Percentiles rank a stretch among this genome's conserved stretches.
Conservation (phyloP, 2,329 filamentous ascomycete genomes). For the Lachnellula willkommii region DNA sequence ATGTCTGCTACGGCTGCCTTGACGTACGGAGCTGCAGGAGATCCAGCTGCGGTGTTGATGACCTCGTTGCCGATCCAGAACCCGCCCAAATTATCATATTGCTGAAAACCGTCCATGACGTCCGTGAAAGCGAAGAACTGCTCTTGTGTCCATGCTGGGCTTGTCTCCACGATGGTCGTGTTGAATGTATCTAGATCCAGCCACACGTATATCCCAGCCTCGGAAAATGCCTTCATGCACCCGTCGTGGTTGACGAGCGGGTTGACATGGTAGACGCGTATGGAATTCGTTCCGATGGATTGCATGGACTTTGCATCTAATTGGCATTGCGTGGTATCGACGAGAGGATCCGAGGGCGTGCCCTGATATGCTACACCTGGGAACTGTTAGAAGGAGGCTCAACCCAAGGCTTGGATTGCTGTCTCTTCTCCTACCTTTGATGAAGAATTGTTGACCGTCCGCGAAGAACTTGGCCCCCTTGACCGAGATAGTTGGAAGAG, state of each 20-base stretch:
- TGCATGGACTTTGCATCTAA: slow-evolving; percentile 73
- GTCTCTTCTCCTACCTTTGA: slow-evolving; percentile 21
- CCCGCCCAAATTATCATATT: slow-evolving; percentile 67
- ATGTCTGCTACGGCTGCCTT: slow-evolving; percentile 55
- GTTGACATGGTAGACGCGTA: slow-evolving; percentile 86
- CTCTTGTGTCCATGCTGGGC: slow-evolving; percentile 64
- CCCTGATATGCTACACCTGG: slow-evolving; percentile 70
- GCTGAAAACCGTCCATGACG: slow-evolving; percentile 61
- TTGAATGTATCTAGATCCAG: slow-evolving; percentile 74
- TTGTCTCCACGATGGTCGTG: slow-evolving; percentile 58
- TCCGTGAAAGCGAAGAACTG: slow-evolving; percentile 63
- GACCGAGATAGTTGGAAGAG: slow-evolving; percentile 23
- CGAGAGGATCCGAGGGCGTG: slow-evolving; percentile 64
- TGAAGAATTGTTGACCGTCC: slow-evolving; percentile 26
- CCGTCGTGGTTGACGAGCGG: slow-evolving; percentile 62
- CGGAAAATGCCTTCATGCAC: slow-evolving; percentile 75
- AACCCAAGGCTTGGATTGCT: slow-evolving; percentile 44
- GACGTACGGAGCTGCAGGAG: slow-evolving; percentile 47
- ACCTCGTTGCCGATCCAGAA: slow-evolving; percentile 89
- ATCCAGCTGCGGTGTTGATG: slow-evolving; percentile 55
- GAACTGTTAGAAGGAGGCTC: slow-evolving; percentile 43
- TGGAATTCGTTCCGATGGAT: slow-evolving; percentile 72
- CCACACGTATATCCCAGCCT: slow-evolving; percentile 78
- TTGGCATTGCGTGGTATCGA: slow-evolving; percentile 68
- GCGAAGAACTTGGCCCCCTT: slow-evolving; percentile 29